phyloP scores from a whole-genome alignment of 2,329 filamentous ascomycete genomes.

The Cladosporium oxysporum region DNA sequence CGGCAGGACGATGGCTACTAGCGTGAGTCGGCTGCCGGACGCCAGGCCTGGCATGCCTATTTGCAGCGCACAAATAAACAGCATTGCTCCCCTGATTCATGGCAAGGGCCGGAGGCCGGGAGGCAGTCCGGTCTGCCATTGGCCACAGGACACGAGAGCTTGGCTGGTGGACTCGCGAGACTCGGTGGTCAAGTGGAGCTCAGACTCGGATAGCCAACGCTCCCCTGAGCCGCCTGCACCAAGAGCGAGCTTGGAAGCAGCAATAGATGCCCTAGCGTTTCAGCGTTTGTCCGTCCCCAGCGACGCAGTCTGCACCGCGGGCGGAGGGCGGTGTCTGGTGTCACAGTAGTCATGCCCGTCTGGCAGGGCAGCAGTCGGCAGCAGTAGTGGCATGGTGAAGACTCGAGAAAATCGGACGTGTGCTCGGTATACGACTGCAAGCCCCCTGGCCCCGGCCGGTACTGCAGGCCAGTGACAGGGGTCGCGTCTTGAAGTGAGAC shows the following conservation, averaged over 20 bases:
- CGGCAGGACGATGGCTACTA: conserved; percentile 13
- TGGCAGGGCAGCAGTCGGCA: conserved; percentile 1
- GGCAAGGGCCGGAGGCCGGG: not conserved
- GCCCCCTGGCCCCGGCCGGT: not conserved
- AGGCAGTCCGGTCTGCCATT: not conserved
- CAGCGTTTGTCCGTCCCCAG: not conserved
- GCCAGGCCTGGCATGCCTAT: conserved; percentile 5
- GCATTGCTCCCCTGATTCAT: conserved; percentile 17
- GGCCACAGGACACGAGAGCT: not conserved
- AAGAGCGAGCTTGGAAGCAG: conserved; percentile 10
- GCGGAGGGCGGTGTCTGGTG: not conserved
- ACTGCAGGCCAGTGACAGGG: conserved; percentile 9
- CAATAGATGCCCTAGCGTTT: conserved; percentile 11
- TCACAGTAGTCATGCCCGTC: not conserved
- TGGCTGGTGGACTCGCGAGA: not conserved
- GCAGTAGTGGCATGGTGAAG: conserved; percentile 8
- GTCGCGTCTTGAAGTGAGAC: conserved; percentile 1
- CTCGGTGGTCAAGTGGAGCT: conserved; percentile 12
- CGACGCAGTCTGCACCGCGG: not conserved
- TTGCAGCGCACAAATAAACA: conserved; percentile 15
- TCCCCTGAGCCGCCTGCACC: conserved; percentile 11
- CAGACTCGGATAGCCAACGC: conserved; percentile 1
- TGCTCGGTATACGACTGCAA: not conserved
- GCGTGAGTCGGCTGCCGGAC: conserved; percentile 9
- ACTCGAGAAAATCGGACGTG: not conserved